Evolutionary conservation across 2,329 filamentous ascomycete species (phyloP).

Genomic region (Emmonsiellopsis sp.): DNA sequence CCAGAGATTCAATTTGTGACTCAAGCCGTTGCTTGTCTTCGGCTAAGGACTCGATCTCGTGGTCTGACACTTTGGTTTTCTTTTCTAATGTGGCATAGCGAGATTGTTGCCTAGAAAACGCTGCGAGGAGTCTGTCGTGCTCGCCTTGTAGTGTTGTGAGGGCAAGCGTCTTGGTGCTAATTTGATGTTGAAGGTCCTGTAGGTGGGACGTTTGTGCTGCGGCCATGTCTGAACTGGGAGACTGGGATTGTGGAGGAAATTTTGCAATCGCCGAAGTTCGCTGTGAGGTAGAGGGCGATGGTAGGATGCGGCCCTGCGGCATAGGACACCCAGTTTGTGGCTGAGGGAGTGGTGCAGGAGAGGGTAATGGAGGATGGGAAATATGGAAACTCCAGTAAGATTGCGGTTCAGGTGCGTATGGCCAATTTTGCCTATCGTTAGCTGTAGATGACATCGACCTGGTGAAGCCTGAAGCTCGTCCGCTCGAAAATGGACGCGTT

Average conservation of each 20-base stretch:
- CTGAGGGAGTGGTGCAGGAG: no score
- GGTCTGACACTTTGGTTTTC: slow-evolving; percentile 42
- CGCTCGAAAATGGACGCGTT: no score
- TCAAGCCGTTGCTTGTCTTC: slow-evolving; percentile 42
- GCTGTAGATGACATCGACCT: no score
- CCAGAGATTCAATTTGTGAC: slow-evolving; percentile 38
- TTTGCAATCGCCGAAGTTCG: background rate
- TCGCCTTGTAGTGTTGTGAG: slow-evolving; percentile 46
- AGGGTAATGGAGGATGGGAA: no score
- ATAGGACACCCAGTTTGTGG: background rate
- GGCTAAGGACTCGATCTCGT: slow-evolving; percentile 43
- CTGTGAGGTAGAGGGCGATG: background rate
- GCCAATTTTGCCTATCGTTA: no score
- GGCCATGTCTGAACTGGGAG: background rate
- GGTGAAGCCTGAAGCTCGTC: no score
- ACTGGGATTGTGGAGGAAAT: background rate
- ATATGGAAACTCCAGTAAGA: no score
- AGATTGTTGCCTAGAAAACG: slow-evolving; percentile 41
- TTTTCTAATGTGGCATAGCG: slow-evolving; percentile 42
- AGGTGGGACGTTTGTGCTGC: slow-evolving; percentile 32
- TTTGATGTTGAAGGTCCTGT: slow-evolving; percentile 44
- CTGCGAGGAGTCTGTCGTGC: slow-evolving; percentile 43
- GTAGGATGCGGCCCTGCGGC: background rate
- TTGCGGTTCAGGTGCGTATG: no score
- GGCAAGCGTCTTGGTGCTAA: slow-evolving; percentile 44